A percentile compares a stretch with the other conserved stretches of the same genome.
Conservation (phyloP, 2,329 filamentous ascomycete genomes). For the Diaporthe batatas region DNA sequence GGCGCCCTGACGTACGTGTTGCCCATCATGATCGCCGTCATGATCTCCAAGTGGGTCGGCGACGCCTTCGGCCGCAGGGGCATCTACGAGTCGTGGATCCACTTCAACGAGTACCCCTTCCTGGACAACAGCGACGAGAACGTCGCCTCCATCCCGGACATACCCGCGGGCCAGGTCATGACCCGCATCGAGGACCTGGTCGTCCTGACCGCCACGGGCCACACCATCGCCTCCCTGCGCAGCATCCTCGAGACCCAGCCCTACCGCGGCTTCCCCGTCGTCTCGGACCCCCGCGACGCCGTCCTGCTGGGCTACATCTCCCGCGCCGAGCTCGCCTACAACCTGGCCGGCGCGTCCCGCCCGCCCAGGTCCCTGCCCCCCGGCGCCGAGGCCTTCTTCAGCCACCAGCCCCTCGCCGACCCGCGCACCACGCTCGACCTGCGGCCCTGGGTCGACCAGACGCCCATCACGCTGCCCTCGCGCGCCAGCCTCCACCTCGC, state of each 20-base stretch:
- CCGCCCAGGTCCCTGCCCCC: constrained; percentile 68
- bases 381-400: constrained; percentile 86
- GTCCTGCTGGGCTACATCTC: constrained; percentile 94
- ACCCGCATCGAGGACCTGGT: constrained; percentile 91
- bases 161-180: constrained; percentile 91
- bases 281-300: constrained; percentile 81
- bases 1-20: constrained; percentile 96
- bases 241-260: constrained; percentile 79
- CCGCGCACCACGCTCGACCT: constrained; percentile 85
- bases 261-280: constrained; percentile 92
- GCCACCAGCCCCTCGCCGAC: constrained; percentile 85
- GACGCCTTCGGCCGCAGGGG: constrained; percentile 93
- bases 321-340: constrained; percentile 88
- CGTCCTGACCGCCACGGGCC: constrained; percentile 86
- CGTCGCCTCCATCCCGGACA: constrained; percentile 75
- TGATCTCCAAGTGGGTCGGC: constrained; percentile 98
- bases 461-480: constrained; percentile 88
- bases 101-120: constrained; percentile 94
- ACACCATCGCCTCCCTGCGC: constrained; percentile 84
- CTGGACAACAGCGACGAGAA: constrained; percentile 89
- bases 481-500: constrained; percentile 85
- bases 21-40: constrained; percentile 98
- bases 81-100: constrained; percentile 99
- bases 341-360: constrained; percentile 74
- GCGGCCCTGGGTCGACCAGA: constrained; percentile 98